phyloP scores from a whole-genome alignment of 2,329 filamentous ascomycete species.

The Diaporthe australafricana region DNA sequence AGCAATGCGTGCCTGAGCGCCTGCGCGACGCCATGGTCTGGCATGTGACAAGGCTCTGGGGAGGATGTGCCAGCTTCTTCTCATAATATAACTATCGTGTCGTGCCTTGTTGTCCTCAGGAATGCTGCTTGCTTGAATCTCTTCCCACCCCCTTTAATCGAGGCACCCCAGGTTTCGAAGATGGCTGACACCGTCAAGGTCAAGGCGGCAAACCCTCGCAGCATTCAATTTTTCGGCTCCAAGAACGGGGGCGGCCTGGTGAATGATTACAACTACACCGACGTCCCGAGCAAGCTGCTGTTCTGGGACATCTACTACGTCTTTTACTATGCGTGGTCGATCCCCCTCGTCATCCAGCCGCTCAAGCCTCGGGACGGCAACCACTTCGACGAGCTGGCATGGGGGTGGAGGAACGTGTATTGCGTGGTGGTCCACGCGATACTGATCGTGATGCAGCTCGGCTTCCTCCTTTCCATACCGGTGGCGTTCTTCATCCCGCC shows the following conservation, averaged over 20 bases:
- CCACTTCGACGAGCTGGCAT: conserved; percentile 73
- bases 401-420: conserved; percentile 66
- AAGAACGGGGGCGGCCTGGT: conserved; percentile 67
- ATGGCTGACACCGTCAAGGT: background rate
- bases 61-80: background rate
- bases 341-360: conserved; percentile 72
- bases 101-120: no score
- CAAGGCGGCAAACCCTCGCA: background rate
- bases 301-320: conserved; percentile 65
- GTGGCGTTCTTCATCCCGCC: conserved; percentile 59
- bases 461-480: conserved; percentile 67
- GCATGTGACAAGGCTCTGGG: conserved; percentile 22
- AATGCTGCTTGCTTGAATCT: background rate
- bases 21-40: background rate
- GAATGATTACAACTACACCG: conserved; percentile 71
- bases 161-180: background rate
- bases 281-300: conserved; percentile 63
- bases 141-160: background rate
- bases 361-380: conserved; percentile 62
- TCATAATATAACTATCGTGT: background rate
- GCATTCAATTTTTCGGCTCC: conserved; percentile 63
- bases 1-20: background rate
- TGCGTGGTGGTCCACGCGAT: conserved; percentile 69
- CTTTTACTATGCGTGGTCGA: conserved; percentile 63
- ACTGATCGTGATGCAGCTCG: conserved; percentile 67